These are phyloP conservation scores for Annulohypoxylon stygium DNA, from an alignment of 495 filamentous ascomycete genomes.

Conservation along the genomic window DNA sequence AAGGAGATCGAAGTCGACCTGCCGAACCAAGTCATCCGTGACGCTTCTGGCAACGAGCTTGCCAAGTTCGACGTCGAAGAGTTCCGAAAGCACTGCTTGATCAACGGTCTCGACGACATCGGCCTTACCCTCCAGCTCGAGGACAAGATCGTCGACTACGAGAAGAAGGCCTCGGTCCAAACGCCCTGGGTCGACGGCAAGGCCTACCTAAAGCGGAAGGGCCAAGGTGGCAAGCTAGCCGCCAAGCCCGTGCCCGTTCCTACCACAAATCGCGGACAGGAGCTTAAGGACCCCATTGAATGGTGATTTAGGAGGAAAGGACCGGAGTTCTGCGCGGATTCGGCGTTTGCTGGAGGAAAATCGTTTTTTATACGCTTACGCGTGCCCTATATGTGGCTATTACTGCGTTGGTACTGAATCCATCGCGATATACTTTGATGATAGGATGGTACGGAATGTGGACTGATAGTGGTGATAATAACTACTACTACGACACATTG, in stretches of 20 bases:
- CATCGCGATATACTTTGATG: constrained; percentile 3
- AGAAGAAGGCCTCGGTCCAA: constrained; percentile 77
- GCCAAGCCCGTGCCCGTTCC: constrained; percentile 88
- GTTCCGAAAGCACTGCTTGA: constrained; percentile 93
- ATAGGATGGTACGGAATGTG: not conserved
- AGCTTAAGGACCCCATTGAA: constrained; percentile 87
- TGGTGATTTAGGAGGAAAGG: constrained; percentile 69
- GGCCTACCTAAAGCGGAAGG: constrained; percentile 81
- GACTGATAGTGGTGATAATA: not conserved
- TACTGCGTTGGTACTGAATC: not conserved
- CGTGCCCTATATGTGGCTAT: not conserved
- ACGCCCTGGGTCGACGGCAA: constrained; percentile 95
- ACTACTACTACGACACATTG: not conserved
- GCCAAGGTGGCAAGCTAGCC: constrained; percentile 74
- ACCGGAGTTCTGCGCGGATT: constrained; percentile 19
- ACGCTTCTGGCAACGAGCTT: constrained; percentile 76
- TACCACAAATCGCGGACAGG: constrained; percentile 90
- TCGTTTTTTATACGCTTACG: not conserved
- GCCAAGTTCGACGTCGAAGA: constrained; percentile 86
- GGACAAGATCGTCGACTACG: constrained; percentile 87
- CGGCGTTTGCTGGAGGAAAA: constrained; percentile 32
- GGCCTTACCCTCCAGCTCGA: constrained; percentile 93
- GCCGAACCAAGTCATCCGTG: constrained; percentile 83
- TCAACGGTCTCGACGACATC: constrained; percentile 97
- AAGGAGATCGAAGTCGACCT: constrained; percentile 93